Evolutionary conservation across 768 basidiomycete species (phyloP).

Genomic region (Pluteus cervinus): DNA sequence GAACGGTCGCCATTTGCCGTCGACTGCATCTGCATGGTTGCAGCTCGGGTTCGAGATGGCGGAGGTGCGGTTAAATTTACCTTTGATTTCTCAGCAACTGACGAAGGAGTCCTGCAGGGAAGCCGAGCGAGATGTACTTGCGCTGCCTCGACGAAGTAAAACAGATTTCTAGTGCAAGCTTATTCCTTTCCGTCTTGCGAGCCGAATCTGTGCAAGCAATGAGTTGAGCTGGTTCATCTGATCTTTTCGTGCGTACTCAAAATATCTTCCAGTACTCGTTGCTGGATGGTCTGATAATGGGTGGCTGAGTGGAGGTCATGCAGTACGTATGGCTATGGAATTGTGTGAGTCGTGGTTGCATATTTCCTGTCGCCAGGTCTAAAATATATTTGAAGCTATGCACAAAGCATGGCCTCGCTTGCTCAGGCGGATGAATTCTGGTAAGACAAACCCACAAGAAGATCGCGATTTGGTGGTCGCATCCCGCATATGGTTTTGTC

Average conservation of each 20-base stretch:
- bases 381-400: constrained; percentile 62
- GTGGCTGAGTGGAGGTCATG: constrained; percentile 94
- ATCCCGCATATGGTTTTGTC: constrained; percentile 87
- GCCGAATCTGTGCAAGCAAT: constrained; percentile 91
- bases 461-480: constrained; percentile 80
- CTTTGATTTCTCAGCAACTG: constrained; percentile 7
- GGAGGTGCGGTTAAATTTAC: constrained; percentile 51
- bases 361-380: constrained; percentile 2
- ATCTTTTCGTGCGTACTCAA: constrained; percentile 3
- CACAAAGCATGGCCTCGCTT: constrained; percentile 90
- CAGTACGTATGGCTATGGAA: constrained; percentile 96
- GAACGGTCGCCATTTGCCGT: constrained; percentile 91
- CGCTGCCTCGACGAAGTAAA: constrained; percentile 83
- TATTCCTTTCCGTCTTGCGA: constrained; percentile 82
- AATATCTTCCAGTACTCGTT: constrained; percentile 56
- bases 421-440: constrained; percentile 68
- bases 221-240: constrained; percentile 51
- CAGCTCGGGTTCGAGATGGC: constrained; percentile 84
- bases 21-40: constrained; percentile 91
- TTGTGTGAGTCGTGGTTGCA: constrained; percentile 49
- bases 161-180: constrained; percentile 73
- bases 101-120: constrained; percentile 36
- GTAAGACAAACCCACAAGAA: constrained; percentile 48
- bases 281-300: constrained; percentile 95
- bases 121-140: constrained; percentile 66